phyloP scores from a whole-genome alignment of 192 early-diverging fungal species.

The Coemansia sp. region DNA sequence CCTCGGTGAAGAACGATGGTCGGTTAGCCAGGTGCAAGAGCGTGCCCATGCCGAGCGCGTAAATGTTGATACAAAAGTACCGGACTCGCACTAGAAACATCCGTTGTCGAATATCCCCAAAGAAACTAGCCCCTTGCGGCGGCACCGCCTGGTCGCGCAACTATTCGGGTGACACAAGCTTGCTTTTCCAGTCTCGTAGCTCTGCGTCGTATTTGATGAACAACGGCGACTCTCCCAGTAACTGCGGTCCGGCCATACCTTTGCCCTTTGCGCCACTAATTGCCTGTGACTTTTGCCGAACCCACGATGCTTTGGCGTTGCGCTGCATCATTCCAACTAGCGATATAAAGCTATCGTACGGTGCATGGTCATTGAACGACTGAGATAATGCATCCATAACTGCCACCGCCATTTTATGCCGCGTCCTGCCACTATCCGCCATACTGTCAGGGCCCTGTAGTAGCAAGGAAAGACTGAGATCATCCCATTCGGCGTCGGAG shows the following conservation, averaged over 20 bases:
- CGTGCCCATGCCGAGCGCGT: conserved; percentile 15
- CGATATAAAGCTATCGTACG: conserved; percentile 21
- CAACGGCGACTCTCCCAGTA: conserved; percentile 20
- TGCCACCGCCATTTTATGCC: background rate
- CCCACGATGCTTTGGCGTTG: conserved; percentile 25
- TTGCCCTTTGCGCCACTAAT: background rate
- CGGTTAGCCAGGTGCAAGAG: conserved; percentile 42
- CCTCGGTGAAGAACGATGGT: conserved; percentile 37
- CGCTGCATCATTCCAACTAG: conserved; percentile 21
- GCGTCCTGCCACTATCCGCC: no score
- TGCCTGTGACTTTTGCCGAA: conserved; percentile 6
- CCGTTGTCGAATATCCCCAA: conserved; percentile 27
- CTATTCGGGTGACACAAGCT: conserved; percentile 13
- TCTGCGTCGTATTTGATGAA: conserved; percentile 23
- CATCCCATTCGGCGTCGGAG: conserved; percentile 40
- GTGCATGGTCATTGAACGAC: conserved; percentile 11
- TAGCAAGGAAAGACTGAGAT: conserved; percentile 19
- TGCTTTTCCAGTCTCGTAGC: conserved; percentile 14
- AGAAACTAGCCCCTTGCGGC: conserved; percentile 16
- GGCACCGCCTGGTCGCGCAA: conserved; percentile 17
- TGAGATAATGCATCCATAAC: conserved; percentile 20
- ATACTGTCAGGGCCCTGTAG: background rate
- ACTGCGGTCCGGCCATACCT: background rate
- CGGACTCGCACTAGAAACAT: conserved; percentile 27
- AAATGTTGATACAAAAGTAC: conserved; percentile 37